Conservation (phyloP, 257 asterid species). For the Solanum okadae region DNA sequence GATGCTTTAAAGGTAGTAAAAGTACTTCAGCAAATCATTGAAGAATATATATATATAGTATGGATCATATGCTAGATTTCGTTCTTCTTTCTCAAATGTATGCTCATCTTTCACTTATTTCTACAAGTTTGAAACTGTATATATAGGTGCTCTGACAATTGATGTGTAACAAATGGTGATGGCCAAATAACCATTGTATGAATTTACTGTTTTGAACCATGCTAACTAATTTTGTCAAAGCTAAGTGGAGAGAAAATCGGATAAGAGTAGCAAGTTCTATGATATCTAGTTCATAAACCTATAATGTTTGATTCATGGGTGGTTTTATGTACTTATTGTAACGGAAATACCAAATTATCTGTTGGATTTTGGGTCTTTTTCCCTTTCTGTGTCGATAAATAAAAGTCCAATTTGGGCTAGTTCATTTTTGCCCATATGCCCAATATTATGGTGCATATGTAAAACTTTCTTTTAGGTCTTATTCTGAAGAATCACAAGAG, state of each 20-base stretch:
- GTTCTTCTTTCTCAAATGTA: neutral
- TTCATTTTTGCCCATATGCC: too few species aligned
- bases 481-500: too few species aligned
- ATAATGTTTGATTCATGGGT: neutral
- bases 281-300: neutral
- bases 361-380: too few species aligned
- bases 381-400: too few species aligned
- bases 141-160: neutral
- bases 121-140: neutral
- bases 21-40: neutral
- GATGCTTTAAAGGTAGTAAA: neutral
- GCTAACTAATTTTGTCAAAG: neutral
- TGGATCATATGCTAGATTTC: neutral
- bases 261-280: neutral
- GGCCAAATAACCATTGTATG: neutral
- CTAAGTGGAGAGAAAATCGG: neutral
- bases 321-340: neutral
- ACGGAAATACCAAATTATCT: too few species aligned
- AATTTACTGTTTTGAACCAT: neutral
- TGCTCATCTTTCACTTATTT: neutral
- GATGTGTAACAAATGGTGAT: neutral
- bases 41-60: neutral
- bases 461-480: too few species aligned
- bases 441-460: too few species aligned
- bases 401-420: too few species aligned